Conservation (phyloP, 225 moss, liverwort and hornwort genomes). For the Bryoerythrophyllum caledonicum region DNA sequence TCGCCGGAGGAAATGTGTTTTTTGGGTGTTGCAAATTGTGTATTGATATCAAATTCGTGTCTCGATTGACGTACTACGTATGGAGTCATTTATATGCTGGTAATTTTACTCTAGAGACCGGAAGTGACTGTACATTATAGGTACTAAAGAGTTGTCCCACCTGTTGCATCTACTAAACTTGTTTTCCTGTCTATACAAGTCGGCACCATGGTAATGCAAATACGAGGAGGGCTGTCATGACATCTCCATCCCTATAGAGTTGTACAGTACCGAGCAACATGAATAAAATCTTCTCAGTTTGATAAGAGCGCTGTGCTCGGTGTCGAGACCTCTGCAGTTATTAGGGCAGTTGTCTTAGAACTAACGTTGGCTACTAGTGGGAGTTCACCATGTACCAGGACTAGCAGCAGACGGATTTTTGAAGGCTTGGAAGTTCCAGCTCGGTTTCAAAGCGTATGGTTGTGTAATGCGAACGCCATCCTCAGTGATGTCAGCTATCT, state of each 20-base stretch:
- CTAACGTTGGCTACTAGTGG: not conserved
- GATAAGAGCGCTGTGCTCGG: not conserved
- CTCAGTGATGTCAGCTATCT: conserved; percentile 85
- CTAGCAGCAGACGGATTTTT: conserved; percentile 73
- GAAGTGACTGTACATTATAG: conserved; percentile 41
- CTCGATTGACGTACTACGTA: not conserved
- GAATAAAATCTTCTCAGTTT: conserved; percentile 41
- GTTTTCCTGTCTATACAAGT: conserved; percentile 30
- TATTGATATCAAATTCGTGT: conserved; percentile 8
- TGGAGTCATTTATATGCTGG: conserved; percentile 5
- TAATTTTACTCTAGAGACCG: conserved; percentile 16
- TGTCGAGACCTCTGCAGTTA: not conserved
- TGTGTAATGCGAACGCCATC: conserved; percentile 66
- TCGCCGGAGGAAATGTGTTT: conserved; percentile 7
- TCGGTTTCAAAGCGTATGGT: conserved; percentile 72
- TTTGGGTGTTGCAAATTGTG: conserved; percentile 2
- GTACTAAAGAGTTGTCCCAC: conserved; percentile 19
- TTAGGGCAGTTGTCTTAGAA: not conserved
- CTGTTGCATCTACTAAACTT: conserved; percentile 28
- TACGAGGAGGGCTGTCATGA: conserved; percentile 19
- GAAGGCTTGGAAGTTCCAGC: conserved; percentile 73
- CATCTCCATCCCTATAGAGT: conserved; percentile 28
- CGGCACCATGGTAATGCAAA: conserved; percentile 26
- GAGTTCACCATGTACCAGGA: conserved; percentile 70
- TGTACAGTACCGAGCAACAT: conserved; percentile 44